A percentile compares a stretch with the other conserved stretches of the same genome.
These are phyloP conservation scores for Penicillium sp. DNA, from an alignment of 2,329 filamentous ascomycete genomes.

Conservation along the genomic window DNA sequence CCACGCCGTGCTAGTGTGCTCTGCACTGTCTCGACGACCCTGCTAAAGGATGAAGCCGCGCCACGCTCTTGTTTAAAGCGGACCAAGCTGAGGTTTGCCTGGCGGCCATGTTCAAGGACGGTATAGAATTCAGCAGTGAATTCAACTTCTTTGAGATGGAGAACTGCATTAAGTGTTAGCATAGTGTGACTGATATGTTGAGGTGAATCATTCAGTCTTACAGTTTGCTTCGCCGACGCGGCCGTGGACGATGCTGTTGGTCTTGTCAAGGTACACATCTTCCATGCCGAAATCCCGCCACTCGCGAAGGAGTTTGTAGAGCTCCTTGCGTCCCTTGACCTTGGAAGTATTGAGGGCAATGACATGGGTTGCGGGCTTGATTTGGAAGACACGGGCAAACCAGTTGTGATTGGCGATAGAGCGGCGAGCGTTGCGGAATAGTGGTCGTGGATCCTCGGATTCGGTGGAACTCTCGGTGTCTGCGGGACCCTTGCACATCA, in stretches of 20 bases:
- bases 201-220: no score
- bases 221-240: constrained; percentile 73
- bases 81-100: constrained; percentile 71
- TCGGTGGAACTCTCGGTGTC: constrained; percentile 22
- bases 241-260: constrained; percentile 73
- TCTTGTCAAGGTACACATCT: constrained; percentile 73
- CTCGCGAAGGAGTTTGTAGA: constrained; percentile 69
- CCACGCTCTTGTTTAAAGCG: constrained; percentile 86
- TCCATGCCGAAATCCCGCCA: constrained; percentile 80
- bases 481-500: constrained; percentile 14
- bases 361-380: constrained; percentile 74
- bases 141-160: constrained; percentile 79
- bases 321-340: constrained; percentile 70
- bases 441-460: constrained; percentile 14
- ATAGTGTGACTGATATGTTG: constrained; percentile 10
- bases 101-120: constrained; percentile 78
- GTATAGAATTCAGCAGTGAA: constrained; percentile 86
- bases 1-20: constrained; percentile 62
- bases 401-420: constrained; percentile 62
- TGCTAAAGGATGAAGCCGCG: constrained; percentile 84
- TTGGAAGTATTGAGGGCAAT: constrained; percentile 73
- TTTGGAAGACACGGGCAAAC: constrained; percentile 82
- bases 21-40: constrained; percentile 73
- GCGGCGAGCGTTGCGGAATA: constrained; percentile 13
- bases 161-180: constrained; percentile 50